phyloP scores from a whole-genome alignment of 2,329 filamentous ascomycete genomes.

The Mycosphaerella arachidis region DNA sequence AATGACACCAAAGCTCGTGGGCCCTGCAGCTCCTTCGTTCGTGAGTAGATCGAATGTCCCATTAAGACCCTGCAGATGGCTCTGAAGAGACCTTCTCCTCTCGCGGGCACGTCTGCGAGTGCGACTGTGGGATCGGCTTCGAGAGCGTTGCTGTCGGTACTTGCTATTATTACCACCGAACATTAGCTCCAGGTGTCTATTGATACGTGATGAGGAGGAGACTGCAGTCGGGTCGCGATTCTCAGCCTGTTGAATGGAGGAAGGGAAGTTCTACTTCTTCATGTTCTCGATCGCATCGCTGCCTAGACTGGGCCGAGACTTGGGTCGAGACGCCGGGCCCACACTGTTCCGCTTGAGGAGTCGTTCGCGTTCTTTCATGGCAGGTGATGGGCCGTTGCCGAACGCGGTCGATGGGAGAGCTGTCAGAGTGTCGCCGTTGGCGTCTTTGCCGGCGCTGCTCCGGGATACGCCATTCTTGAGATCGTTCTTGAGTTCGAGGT shows the following conservation, averaged over 20 bases:
- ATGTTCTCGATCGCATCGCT: conserved; percentile 29
- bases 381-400: conserved; percentile 11
- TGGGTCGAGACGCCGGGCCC: conserved; percentile 10
- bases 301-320: conserved; percentile 19
- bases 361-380: conserved; percentile 23
- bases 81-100: neutral
- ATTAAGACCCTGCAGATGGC: conserved; percentile 12
- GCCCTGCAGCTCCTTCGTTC: neutral
- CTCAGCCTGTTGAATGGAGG: conserved; percentile 1
- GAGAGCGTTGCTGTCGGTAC: neutral
- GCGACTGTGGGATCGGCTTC: conserved; percentile 11
- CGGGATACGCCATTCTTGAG: conserved; percentile 37
- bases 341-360: conserved; percentile 27
- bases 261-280: conserved; percentile 29
- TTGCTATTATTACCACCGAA: neutral
- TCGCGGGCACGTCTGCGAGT: conserved; percentile 7
- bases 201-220: conserved; percentile 3
- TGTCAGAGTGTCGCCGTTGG: conserved; percentile 53
- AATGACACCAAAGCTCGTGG: neutral
- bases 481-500: conserved; percentile 72
- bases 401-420: conserved; percentile 49
- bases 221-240: neutral
- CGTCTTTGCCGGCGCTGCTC: conserved; percentile 24
- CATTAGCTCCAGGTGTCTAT: conserved; percentile 5
- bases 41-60: conserved; percentile 13